Evolutionary conservation across 768 basidiomycete species (phyloP).

Genomic region (Russula ochroleuca): DNA sequence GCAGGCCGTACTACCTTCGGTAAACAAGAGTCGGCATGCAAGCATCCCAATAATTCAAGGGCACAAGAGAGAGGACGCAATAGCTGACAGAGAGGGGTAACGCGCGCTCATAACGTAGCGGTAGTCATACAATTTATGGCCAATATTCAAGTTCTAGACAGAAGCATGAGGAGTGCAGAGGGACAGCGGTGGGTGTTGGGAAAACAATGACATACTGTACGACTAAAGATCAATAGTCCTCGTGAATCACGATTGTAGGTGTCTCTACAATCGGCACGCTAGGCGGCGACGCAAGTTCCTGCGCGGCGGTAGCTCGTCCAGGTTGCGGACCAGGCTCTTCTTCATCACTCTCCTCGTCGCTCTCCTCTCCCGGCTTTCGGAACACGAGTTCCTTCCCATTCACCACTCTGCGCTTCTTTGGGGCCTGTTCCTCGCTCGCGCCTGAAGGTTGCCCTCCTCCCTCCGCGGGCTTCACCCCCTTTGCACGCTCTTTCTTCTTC

Average conservation of each 20-base stretch:
- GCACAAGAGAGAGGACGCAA: background rate
- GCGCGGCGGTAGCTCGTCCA: slow-evolving; percentile 9
- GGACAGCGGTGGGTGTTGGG: background rate
- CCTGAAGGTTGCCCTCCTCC: slow-evolving; percentile 32
- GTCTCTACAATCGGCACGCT: slow-evolving; percentile 34
- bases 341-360: slow-evolving; percentile 38
- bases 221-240: slow-evolving; percentile 41
- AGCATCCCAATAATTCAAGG: background rate
- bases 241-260: slow-evolving; percentile 46
- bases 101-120: background rate
- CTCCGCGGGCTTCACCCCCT: slow-evolving; percentile 36
- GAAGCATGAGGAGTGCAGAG: background rate
- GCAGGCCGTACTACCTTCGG: background rate
- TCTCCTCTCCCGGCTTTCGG: slow-evolving; percentile 49
- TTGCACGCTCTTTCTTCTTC: slow-evolving; percentile 80
- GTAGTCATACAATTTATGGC: background rate
- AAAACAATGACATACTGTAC: slow-evolving; percentile 1
- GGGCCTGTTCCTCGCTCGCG: slow-evolving; percentile 39
- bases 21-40: background rate
- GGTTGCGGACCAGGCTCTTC: slow-evolving; percentile 30
- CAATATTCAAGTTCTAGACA: too few species aligned
- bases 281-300: slow-evolving; percentile 13
- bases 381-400: slow-evolving; percentile 70
- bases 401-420: slow-evolving; percentile 79
- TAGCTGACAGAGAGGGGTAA: background rate